Evolutionary conservation across 164 flowering plant genomes (phyloP).

Genomic region (Chimonanthus praecox): DNA sequence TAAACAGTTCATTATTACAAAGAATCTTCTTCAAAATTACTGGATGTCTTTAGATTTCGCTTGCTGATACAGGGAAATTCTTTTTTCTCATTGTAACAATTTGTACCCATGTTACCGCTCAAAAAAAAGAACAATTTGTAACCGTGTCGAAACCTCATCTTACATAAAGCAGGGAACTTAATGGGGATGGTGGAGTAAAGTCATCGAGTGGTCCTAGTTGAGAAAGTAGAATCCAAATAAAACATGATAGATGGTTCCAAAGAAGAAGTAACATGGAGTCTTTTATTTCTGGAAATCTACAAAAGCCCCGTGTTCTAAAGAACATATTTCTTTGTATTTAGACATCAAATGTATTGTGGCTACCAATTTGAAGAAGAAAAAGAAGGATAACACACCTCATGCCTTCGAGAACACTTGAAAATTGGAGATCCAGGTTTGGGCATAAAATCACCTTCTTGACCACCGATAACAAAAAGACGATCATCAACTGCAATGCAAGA

Average conservation of each 20-base stretch:
- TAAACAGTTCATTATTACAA: not conserved
- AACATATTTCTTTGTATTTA: not conserved
- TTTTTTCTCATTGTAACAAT: not conserved
- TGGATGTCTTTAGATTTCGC: no score
- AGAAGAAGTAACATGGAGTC: no score
- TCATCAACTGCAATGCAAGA: conserved; percentile 76
- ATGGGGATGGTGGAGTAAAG: not conserved
- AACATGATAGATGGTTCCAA: not conserved
- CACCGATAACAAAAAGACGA: conserved; percentile 74
- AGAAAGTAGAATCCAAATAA: not conserved
- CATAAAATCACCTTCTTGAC: conserved; percentile 99
- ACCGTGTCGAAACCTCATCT: not conserved
- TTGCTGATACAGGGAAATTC: not conserved
- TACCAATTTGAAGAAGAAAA: not conserved
- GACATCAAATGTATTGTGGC: not conserved
- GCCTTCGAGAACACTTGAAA: conserved; percentile 88
- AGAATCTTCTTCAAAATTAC: not conserved
- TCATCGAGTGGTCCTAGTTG: not conserved
- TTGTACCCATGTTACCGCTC: not conserved
- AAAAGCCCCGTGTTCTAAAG: not conserved
- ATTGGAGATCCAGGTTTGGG: conserved; percentile 96
- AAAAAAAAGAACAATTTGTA: not conserved
- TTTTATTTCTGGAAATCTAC: not conserved
- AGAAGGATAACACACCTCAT: conserved; percentile 54
- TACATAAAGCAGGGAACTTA: no score